Evolutionary conservation across 257 asterid species (phyloP), one percentile per base, ranked within the genome.

Genomic region (Solanum dulcamara): DNA sequence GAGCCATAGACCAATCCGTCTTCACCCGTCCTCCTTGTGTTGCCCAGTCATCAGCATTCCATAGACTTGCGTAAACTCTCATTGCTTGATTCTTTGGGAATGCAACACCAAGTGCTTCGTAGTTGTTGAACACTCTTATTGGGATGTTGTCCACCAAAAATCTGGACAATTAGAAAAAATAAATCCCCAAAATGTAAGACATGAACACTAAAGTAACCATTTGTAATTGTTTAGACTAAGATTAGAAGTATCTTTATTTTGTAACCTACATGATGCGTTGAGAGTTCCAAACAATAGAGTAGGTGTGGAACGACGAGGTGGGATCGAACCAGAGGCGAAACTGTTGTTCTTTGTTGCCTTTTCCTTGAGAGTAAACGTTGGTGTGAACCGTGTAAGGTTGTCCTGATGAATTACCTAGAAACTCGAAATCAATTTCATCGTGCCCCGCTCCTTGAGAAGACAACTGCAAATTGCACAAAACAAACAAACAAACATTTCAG

Each of bases 121-220:
- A n/a, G 60, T 90, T 92, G 86, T 75, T 80, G 88, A 71, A 90
- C 11, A 90, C 92, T 86, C 94, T 90, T 53, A 92, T 87, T 0
- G 94, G 94, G 46, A 84, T 90, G 42, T 90, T 89, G 62, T 90
- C 92, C 42, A 90, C 92, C 86, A 89, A 26, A 82, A 92, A 92
- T 53, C 94, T 91, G 90, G 1, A 83, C 57, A 18, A 37, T 14
- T 26, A 26, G 7, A 48, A 18, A 40, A 24, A 14, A 10, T n/a
- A n/a, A n/a, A n/a, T n/a, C n/a, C n/a, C 33, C 59, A 74, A 75
- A 14, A 75, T 8, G 38, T 75, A 26, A 75, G 59, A 42, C 59
- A 26, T 44, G 20, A 40, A 40, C 30, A 40, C 57, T 2, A 38
- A 38, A 22, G 57, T 42, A 66, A 15, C 20, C 24, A 59, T 59